Percentiles rank a stretch among this genome's conserved stretches.
phyloP scores from a whole-genome alignment of 768 basidiomycete species.

The Lactarius deliciosus region DNA sequence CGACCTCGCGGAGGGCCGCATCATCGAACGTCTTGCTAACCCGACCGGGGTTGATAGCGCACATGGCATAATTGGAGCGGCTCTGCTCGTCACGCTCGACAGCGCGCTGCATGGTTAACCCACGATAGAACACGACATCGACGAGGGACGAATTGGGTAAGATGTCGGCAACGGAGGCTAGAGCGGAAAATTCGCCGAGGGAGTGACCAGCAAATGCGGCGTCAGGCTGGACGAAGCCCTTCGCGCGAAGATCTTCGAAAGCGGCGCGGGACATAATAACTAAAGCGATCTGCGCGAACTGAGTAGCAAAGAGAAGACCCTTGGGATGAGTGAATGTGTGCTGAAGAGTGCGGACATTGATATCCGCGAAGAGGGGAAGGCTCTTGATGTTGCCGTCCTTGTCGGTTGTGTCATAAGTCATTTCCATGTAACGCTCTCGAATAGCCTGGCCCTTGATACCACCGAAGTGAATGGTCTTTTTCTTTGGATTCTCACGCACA shows the following conservation, averaged over 20 bases:
- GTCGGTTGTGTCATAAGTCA: conserved; percentile 97
- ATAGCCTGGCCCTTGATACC: conserved; percentile 99
- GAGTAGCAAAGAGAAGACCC: conserved; percentile 94
- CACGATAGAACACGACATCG: conserved; percentile 99
- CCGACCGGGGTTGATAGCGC: conserved; percentile 96
- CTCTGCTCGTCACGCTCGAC: conserved; percentile 94
- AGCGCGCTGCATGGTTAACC: conserved; percentile 99
- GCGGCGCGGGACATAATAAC: conserved; percentile 98
- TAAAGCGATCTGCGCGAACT: conserved; percentile 97
- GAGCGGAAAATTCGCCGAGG: conserved; percentile 96
- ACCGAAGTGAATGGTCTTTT: conserved; percentile 98
- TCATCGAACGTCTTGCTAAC: conserved; percentile 95
- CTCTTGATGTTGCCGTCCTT: conserved; percentile 96
- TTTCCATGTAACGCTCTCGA: conserved; percentile 99
- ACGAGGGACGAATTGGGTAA: conserved; percentile 92
- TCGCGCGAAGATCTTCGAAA: conserved; percentile 96
- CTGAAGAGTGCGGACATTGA: conserved; percentile 89
- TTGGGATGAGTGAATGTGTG: conserved; percentile 98
- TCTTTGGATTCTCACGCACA: conserved; percentile 97
- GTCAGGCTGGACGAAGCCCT: conserved; percentile 89
- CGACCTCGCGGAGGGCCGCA: conserved; percentile 93
- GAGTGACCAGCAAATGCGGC: conserved; percentile 98
- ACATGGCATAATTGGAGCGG: conserved; percentile 97
- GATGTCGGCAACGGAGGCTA: conserved; percentile 97
- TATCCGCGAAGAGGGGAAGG: conserved; percentile 93